Base-by-base conservation (phyloP, 371 early-diverging fungal genomes). In the Mortierella sp. region DNA sequence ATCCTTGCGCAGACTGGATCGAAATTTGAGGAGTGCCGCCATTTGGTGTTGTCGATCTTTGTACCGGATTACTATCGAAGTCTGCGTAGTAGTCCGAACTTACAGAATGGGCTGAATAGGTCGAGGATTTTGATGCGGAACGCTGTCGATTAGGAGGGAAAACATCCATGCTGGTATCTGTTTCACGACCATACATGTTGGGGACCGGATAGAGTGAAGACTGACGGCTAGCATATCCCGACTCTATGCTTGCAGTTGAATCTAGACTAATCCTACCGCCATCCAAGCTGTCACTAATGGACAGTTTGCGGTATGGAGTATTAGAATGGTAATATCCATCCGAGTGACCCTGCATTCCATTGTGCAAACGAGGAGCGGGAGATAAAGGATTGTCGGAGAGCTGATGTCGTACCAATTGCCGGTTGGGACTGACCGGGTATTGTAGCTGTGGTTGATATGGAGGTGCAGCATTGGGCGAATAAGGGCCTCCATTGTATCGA, bases 71-170 rank as follows among this genome's bases (percentile, higher is more conserved):
- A 32, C 79, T 79, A 61, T 79, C 79, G 55, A 79, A 79, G 43
- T 73, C 79, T 22, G 70, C 66, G 29, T 79, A 79, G 31, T 79
- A 73, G 31, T 79, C 79, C 31, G 77, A 77, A 31, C 17, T 64
- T 31, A 73, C 40, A 61, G 78, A 77, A 34, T 77, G 78, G 19
- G 61, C 61, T 15, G 79, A 78, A 58, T 73, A 73, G 3, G 70
- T 73, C 5, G 79, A 79, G 9, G 79, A 79, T 37, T 79, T 79
- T n/a, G 79, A 79, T 17, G 79, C 66, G 19, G 79, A 73, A 9
- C 79, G 69, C 64, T 79, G 79, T 28, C 79, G 79, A 60, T 65
- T 66, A 9, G 70, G 58, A 19, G 70, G 70, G 28, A 66, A 79
- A 3, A 12, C 32, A 28, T 73, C 73, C 72, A 77, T 60, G 40